phyloP scores from a whole-genome alignment of 2,329 filamentous ascomycete species.

The Colletotrichum brevisporum region DNA sequence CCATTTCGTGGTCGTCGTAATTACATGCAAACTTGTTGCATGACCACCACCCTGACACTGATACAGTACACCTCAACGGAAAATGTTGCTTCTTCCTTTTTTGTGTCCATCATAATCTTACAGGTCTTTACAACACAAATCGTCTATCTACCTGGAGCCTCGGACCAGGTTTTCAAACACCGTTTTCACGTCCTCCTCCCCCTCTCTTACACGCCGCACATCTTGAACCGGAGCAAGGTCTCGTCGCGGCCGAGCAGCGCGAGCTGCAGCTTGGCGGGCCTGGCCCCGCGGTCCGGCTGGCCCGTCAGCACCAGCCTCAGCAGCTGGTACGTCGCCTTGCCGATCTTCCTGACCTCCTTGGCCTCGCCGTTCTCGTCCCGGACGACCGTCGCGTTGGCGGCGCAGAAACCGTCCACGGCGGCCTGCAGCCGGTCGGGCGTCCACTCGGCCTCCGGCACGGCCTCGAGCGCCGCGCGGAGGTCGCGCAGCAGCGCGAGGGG shows the following conservation, averaged over 20 bases:
- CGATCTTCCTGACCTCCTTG: constrained; percentile 8
- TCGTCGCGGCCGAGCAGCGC: constrained; percentile 37
- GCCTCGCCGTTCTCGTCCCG: not conserved
- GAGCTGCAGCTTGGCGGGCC: constrained; percentile 42
- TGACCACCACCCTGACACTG: too few species aligned
- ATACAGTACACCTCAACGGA: too few species aligned
- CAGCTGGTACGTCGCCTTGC: constrained; percentile 33
- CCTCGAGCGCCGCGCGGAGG: constrained; percentile 20
- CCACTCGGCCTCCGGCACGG: constrained; percentile 35
- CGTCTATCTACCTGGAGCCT: too few species aligned
- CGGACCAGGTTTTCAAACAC: not conserved
- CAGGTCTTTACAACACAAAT: too few species aligned
- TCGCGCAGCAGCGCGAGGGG: constrained; percentile 22
- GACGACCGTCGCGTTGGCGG: constrained; percentile 7
- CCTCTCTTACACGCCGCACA: constrained; percentile 17
- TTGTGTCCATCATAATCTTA: too few species aligned
- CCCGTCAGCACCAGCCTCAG: constrained; percentile 38
- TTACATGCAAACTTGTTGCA: too few species aligned
- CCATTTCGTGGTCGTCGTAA: too few species aligned
- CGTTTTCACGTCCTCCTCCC: not conserved
- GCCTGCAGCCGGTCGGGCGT: constrained; percentile 28
- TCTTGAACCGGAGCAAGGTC: constrained; percentile 36
- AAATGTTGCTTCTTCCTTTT: too few species aligned
- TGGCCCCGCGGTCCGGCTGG: constrained; percentile 32
- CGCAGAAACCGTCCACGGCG: constrained; percentile 27